A percentile compares a stretch with the other conserved stretches of the same genome.
Evolutionary conservation across 2,329 filamentous ascomycete genomes (phyloP).

Genomic region (Trichothecium roseum): DNA sequence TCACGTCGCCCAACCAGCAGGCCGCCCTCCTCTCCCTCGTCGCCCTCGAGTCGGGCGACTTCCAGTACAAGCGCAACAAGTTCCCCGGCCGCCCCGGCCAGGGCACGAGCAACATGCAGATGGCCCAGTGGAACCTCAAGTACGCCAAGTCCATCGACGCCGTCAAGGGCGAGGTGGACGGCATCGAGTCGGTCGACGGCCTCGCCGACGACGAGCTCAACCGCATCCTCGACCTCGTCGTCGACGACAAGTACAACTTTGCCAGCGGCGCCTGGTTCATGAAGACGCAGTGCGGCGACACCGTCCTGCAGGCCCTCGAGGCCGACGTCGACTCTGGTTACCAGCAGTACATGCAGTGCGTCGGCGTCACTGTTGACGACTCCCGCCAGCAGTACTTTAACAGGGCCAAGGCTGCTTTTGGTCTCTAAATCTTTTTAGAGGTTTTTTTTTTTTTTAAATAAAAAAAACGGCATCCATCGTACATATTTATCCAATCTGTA

Average conservation of each 20-base stretch:
- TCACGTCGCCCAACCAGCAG: conserved; percentile 47
- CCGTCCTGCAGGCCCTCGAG: conserved; percentile 22
- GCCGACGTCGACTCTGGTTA: conserved; percentile 30
- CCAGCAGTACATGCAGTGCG: conserved; percentile 35
- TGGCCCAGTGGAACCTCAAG: conserved; percentile 28
- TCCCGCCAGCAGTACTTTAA: conserved; percentile 30
- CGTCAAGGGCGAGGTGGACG: conserved; percentile 22
- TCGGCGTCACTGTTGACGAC: conserved; percentile 23
- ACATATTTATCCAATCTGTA: too few species aligned
- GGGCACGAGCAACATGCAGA: conserved; percentile 54
- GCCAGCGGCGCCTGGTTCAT: conserved; percentile 42
- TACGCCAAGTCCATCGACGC: conserved; percentile 35
- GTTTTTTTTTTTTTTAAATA: too few species aligned
- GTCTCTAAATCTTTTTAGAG: conserved; percentile 16
- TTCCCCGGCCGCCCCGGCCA: conserved; percentile 49
- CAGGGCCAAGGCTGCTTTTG: conserved; percentile 37
- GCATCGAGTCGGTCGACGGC: conserved; percentile 14
- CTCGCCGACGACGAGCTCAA: conserved; percentile 21
- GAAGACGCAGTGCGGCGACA: conserved; percentile 27
- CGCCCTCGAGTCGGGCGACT: conserved; percentile 59
- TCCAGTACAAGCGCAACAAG: conserved; percentile 62
- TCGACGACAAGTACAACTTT: conserved; percentile 41
- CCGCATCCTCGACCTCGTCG: conserved; percentile 32
- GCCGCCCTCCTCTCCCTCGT: conserved; percentile 63
- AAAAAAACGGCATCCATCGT: too few species aligned